Evolutionary conservation across 805 yeast genomes (phyloP).

Genomic region (Henningerozyma blattae): DNA sequence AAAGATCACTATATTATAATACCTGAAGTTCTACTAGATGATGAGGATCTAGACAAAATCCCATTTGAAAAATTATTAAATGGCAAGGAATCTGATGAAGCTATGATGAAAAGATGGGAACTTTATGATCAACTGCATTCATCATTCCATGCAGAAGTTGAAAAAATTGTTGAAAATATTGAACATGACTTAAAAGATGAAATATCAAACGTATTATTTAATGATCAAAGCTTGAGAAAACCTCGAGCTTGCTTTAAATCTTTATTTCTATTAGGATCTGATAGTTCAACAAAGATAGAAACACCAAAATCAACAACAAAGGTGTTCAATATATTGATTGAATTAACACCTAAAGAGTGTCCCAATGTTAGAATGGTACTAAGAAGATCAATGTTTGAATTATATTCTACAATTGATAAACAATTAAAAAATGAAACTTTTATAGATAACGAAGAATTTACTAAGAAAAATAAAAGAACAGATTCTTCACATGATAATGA

Average conservation of each 20-base stretch:
- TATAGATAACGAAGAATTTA: conserved; percentile 1
- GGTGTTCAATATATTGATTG: conserved; percentile 18
- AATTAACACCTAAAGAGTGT: conserved; percentile 28
- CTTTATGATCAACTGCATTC: conserved; percentile 26
- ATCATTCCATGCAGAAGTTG: conserved; percentile 22
- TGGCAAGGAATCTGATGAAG: conserved; percentile 31
- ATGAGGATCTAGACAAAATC: conserved; percentile 2
- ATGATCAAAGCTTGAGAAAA: conserved; percentile 1
- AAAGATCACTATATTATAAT: conserved; percentile 16
- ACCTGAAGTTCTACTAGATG: conserved; percentile 11
- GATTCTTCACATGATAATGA: conserved; percentile 1
- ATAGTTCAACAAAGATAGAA: conserved; percentile 30
- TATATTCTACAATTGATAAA: conserved; percentile 16
- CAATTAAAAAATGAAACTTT: conserved; percentile 2
- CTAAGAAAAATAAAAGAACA: conserved; percentile 3
- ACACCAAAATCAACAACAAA: conserved; percentile 14
- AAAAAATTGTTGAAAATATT: conserved; percentile 19
- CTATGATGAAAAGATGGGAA: conserved; percentile 29
- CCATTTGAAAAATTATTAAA: conserved; percentile 34
- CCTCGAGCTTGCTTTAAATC: conserved; percentile 19
- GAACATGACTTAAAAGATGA: conserved; percentile 27
- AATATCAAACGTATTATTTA: conserved; percentile 15
- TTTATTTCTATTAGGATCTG: conserved; percentile 32
- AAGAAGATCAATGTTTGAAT: conserved; percentile 24
- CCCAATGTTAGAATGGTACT: conserved; percentile 27